Percentiles rank a stretch among this genome's conserved stretches.
phyloP scores from a whole-genome alignment of 352 stramenopile genomes.

The Globisporangium takayamanum region DNA sequence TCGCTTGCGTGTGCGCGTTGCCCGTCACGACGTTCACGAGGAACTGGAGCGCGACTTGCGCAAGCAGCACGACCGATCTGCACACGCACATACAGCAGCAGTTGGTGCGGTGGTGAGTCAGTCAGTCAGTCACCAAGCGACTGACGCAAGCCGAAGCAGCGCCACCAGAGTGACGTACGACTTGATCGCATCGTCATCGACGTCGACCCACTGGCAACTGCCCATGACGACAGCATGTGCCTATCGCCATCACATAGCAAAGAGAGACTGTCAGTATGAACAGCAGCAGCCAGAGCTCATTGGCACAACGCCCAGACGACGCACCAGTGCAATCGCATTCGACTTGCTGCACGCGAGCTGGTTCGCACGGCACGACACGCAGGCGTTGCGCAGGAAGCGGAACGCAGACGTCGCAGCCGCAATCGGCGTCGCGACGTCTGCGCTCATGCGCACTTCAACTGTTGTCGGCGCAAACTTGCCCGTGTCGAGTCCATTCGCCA shows the following conservation, averaged over 20 bases:
- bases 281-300: conserved; percentile 12
- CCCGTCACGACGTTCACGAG: conserved; percentile 58
- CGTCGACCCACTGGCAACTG: conserved; percentile 51
- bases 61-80: conserved; percentile 35
- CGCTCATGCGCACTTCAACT: conserved; percentile 21
- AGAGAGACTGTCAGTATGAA: background rate
- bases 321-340: conserved; percentile 18
- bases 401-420: conserved; percentile 36
- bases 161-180: conserved; percentile 19
- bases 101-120: background rate
- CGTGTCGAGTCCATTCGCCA: conserved; percentile 18
- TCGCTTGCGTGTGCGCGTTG: conserved; percentile 34
- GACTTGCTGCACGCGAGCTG: conserved; percentile 36
- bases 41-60: conserved; percentile 71
- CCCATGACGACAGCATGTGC: conserved; percentile 30
- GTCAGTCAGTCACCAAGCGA: background rate
- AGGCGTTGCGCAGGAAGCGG: conserved; percentile 72
- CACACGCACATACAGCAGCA: background rate
- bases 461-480: conserved; percentile 24
- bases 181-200: conserved; percentile 45
- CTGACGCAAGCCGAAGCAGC: background rate
- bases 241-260: conserved; percentile 9
- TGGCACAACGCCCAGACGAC: conserved; percentile 1
- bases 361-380: conserved; percentile 34
- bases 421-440: conserved; percentile 7